phyloP scores from a whole-genome alignment of 192 early-diverging fungal genomes.

The Linnemannia elongata region DNA sequence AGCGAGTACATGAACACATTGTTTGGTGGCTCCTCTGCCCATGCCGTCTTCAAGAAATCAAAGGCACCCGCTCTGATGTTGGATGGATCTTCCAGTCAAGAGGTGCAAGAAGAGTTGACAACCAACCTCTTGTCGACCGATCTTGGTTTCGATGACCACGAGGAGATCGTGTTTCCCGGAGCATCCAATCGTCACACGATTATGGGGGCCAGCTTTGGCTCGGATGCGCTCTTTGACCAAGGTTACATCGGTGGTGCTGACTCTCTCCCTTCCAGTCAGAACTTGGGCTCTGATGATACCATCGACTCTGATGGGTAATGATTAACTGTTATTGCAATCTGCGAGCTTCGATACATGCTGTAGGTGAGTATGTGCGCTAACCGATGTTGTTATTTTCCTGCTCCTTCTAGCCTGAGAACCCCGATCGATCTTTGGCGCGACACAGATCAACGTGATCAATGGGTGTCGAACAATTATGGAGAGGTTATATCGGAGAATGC shows the following conservation, averaged over 20 bases:
- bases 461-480: conserved; percentile 13
- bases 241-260: neutral
- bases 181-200: neutral
- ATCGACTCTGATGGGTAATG: conserved; percentile 47
- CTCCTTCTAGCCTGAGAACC: conserved; percentile 16
- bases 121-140: conserved; percentile 20
- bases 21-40: neutral
- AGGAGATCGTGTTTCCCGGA: neutral
- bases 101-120: neutral
- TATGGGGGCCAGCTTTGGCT: conserved; percentile 16
- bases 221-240: conserved; percentile 24
- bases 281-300: conserved; percentile 30
- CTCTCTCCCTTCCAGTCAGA: conserved; percentile 1
- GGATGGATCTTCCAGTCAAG: conserved; percentile 43
- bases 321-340: neutral
- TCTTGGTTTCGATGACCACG: conserved; percentile 15
- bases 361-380: neutral
- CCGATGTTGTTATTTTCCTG: neutral
- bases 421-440: conserved; percentile 25
- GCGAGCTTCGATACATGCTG: neutral
- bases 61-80: conserved; percentile 43
- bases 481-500: conserved; percentile 11
- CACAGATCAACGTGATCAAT: conserved; percentile 1
- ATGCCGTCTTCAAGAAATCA: conserved; percentile 36
- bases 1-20: conserved; percentile 19